phyloP scores from a whole-genome alignment of 768 basidiomycete genomes.

The Dictyophora rubrovolvata region DNA sequence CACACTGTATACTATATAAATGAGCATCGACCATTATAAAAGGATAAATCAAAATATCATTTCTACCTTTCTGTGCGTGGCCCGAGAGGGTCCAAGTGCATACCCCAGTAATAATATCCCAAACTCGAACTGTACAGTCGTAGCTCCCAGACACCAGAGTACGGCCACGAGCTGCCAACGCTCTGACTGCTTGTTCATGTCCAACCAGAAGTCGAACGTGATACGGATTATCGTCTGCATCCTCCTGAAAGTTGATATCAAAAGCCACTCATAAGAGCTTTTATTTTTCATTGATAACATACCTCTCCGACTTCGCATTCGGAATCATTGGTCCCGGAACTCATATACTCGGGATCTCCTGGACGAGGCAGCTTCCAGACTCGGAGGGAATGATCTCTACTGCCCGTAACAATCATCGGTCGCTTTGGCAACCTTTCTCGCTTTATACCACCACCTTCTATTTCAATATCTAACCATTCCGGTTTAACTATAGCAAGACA shows the following conservation, averaged over 20 bases:
- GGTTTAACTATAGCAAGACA: slow-evolving; percentile 96
- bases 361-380: slow-evolving; percentile 61
- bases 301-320: slow-evolving; percentile 35
- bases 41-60: neutral
- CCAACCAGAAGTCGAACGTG: slow-evolving; percentile 78
- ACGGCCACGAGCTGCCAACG: slow-evolving; percentile 82
- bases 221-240: slow-evolving; percentile 75
- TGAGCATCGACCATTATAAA: neutral
- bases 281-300: slow-evolving; percentile 20
- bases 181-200: slow-evolving; percentile 86
- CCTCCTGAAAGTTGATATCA: slow-evolving; percentile 34
- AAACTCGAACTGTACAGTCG: slow-evolving; percentile 88
- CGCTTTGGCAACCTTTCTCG: slow-evolving; percentile 68
- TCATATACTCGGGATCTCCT: slow-evolving; percentile 66
- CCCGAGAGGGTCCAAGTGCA: slow-evolving; percentile 76
- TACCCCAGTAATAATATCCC: slow-evolving; percentile 81
- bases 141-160: slow-evolving; percentile 93
- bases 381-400: slow-evolving; percentile 53
- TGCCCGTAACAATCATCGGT: slow-evolving; percentile 64
- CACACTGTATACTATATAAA: slow-evolving; percentile 76
- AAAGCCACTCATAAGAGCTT: neutral
- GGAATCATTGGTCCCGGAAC: slow-evolving; percentile 48
- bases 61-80: slow-evolving; percentile 83
- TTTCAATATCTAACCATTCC: slow-evolving; percentile 68
- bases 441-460: slow-evolving; percentile 46